Percentiles rank a stretch among this genome's conserved stretches.
These are phyloP conservation scores for Ustilago lituana DNA, from an alignment of 1,284 basidiomycete species.

Conservation along the genomic window DNA sequence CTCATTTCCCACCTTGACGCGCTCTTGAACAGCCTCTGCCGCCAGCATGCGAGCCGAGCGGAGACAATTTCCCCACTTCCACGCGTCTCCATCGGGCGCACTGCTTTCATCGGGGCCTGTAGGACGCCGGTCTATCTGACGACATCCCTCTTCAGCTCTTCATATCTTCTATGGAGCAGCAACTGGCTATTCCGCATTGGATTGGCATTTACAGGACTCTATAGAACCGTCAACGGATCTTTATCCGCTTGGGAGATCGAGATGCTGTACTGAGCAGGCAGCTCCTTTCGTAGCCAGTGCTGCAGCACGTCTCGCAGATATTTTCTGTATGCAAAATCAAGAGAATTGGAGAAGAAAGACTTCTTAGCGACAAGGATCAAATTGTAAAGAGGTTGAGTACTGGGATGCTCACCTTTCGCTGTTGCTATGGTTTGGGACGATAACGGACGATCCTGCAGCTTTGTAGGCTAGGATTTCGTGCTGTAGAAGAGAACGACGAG, in stretches of 20 bases:
- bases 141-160: no score
- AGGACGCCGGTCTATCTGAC: neutral
- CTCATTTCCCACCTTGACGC: no score
- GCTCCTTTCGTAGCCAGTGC: slow-evolving; percentile 34
- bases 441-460: slow-evolving; percentile 58
- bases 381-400: no score
- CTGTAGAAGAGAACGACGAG: slow-evolving; percentile 13
- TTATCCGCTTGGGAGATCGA: slow-evolving; percentile 33
- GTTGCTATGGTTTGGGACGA: slow-evolving; percentile 64
- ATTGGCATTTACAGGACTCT: no score
- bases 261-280: slow-evolving; percentile 15
- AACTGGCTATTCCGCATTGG: no score
- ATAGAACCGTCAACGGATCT: slow-evolving; percentile 46
- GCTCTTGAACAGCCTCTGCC: neutral
- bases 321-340: no score
- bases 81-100: slow-evolving; percentile 23
- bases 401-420: slow-evolving; percentile 51
- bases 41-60: neutral
- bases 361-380: no score
- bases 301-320: slow-evolving; percentile 52
- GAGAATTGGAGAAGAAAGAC: no score
- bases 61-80: slow-evolving; percentile 11
- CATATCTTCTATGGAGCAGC: no score
- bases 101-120: neutral
- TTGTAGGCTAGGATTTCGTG: slow-evolving; percentile 64